Base-by-base conservation (phyloP, 345 rosid genomes). In the Arabis hirsuta region DNA sequence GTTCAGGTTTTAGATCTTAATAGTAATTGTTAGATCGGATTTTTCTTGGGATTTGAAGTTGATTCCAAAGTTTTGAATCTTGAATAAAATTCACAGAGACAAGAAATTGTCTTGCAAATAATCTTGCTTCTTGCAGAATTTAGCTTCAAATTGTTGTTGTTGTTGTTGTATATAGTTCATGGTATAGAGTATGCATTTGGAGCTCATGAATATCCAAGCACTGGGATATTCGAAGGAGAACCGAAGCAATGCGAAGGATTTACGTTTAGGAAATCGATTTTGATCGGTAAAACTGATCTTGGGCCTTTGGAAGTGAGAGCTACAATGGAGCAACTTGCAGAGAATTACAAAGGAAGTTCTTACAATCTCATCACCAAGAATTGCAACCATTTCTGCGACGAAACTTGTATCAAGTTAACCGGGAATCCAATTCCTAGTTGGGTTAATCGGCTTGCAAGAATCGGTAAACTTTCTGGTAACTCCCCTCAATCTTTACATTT, bases 311-410 rank as follows among this genome's bases (percentile, higher is more conserved):
- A 88, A 55, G 92, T 95, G 34, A 91, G 97, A 75, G 60, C 82
- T 61, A 71, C 87, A 7, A 88, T 90, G 95, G 98, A 90, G 83
- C 88, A 88, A 26, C 81, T 96, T 61, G 87, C 97, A 16, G 86
- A 82, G 46, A 77, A 73, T 11, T 96, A 87, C 64, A 82, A 72
- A 76, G 98, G 99, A n/a, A 88, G 86, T 76, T 89, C 92, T 7
- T 92, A 96, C 65, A 87, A 92, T 79, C 79, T 92, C 59, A 96
- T 96, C 52, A 87, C 97, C 54, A 96, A 92, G 82, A 96, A 92
- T 72, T 96, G 98, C 71, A 96, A 96, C 81, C 99, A 96, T 81
- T 96, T 96, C 81, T 96, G 98, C 82, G 84, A 96, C 10, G 92
- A 87, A 51, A 94, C 90, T 60, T 92, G 98, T 71, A 38, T 92